These are phyloP conservation scores for Jaminaea rosea DNA, from an alignment of 1,284 basidiomycete species.

Conservation along the genomic window DNA sequence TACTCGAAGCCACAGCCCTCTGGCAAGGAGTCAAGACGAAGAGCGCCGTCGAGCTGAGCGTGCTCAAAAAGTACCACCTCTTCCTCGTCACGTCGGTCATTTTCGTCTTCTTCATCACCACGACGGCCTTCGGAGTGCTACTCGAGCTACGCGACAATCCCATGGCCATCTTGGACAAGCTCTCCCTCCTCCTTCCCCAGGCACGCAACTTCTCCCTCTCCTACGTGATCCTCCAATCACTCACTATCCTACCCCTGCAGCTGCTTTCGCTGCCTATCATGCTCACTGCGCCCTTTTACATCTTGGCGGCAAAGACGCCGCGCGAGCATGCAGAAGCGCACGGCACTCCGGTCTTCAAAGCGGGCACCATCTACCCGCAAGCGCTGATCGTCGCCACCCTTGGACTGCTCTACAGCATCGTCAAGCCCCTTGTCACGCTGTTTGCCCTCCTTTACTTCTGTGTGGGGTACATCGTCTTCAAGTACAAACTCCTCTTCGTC, in stretches of 20 bases:
- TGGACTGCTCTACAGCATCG: constrained; percentile 85
- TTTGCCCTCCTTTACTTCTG: constrained; percentile 95
- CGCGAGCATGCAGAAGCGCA: constrained; percentile 90
- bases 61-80: constrained; percentile 72
- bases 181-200: constrained; percentile 30
- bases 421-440: constrained; percentile 83
- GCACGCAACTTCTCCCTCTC: constrained; percentile 82
- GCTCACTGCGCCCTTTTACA: constrained; percentile 21
- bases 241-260: constrained; percentile 90
- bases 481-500: constrained; percentile 90
- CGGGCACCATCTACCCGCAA: constrained; percentile 72
- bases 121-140: constrained; percentile 73
- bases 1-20: constrained; percentile 76
- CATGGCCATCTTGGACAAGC: constrained; percentile 40
- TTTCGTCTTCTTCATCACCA: constrained; percentile 85
- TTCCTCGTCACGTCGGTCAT: constrained; percentile 90
- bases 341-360: constrained; percentile 76
- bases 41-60: constrained; percentile 84
- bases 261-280: constrained; percentile 51
- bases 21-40: constrained; percentile 77
- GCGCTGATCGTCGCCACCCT: constrained; percentile 91
- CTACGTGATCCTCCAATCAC: constrained; percentile 84
- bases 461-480: constrained; percentile 70
- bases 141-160: constrained; percentile 41
- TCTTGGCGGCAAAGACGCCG: constrained; percentile 34